These are phyloP conservation scores for Haplosporangium gracile DNA, from an alignment of 192 early-diverging fungal genomes.

Conservation along the genomic window DNA sequence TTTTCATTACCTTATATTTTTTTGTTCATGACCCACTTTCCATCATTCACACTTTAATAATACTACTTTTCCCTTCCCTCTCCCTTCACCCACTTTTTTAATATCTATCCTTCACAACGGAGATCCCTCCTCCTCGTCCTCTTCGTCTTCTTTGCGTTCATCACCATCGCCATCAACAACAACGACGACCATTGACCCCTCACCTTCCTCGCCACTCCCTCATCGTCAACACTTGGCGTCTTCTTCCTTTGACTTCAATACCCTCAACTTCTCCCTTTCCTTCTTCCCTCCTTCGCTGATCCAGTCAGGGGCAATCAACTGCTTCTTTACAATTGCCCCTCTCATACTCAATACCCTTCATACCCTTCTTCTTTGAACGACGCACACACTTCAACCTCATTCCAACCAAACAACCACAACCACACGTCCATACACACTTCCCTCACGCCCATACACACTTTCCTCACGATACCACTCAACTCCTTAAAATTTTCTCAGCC, in stretches of 20 bases:
- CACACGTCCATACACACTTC: background rate
- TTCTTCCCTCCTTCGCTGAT: background rate
- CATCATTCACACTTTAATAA: background rate
- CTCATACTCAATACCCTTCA: background rate
- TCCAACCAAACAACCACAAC: background rate
- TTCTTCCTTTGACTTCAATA: background rate
- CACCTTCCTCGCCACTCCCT: background rate
- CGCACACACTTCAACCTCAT: background rate
- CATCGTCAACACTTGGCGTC: background rate
- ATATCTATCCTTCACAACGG: background rate
- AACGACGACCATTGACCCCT: background rate
- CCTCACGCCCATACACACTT: background rate
- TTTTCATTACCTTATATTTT: background rate
- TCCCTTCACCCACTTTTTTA: background rate
- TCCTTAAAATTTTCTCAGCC: background rate
- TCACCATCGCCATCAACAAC: background rate
- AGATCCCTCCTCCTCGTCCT: slow-evolving; percentile 2
- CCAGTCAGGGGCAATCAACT: background rate
- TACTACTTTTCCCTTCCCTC: background rate
- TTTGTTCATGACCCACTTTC: slow-evolving; percentile 4
- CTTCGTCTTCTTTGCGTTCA: background rate
- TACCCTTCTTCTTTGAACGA: background rate
- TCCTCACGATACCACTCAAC: background rate
- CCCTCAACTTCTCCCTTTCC: background rate
- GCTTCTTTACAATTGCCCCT: background rate